Base-by-base conservation (phyloP, 768 basidiomycete genomes). In the Rhodotorula babjevae region DNA sequence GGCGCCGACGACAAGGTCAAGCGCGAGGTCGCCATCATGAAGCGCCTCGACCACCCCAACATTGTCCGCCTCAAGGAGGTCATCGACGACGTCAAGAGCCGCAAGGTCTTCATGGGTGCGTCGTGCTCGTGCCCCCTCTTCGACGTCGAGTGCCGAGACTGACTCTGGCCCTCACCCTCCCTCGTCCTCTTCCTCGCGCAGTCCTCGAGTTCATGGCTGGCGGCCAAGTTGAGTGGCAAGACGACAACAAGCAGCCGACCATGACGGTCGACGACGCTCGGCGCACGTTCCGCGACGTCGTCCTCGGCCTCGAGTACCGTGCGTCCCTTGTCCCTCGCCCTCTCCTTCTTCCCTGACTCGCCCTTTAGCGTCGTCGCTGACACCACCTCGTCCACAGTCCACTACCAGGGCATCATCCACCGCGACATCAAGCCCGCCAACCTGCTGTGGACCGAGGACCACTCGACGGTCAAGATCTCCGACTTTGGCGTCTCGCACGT, bases 351-450 rank as follows among this genome's bases (percentile, higher is more conserved):
- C 25, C 25, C 50, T 2, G 11, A 9, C 6, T 4, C 23, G 9
- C 23, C 27, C 36, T 36, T 9, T 4, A 36, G 47, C 40, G 2
- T 7, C 55, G 69, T 65, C 56, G 67, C 77, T 71, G 44, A 46
- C 46, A 40, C 40, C 66, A 42, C 29, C 56, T 46, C 19, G 29
- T 25, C 31, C 25, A n/a, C 79, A 98, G 95, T 99, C 3, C 96
- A 99, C 80, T 87, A 90, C 78, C 93, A 98, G 79, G 96, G 95
- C 33, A 98, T 99, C 81, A 97, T 99, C 62, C 96, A 99, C 82
- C 91, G 96, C 68, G 96, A 99, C 82, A 98, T 99, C 84, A 99
- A 99, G 80, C 96, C 96, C 40, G 92, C 93, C 59, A 99, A 99
- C 81, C 87, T 99, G 33, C 85, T 99, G 42, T 93, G 91, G 88